Base-by-base conservation (phyloP, 1,284 basidiomycete genomes). In the Kalmanozyma brasiliensis region DNA sequence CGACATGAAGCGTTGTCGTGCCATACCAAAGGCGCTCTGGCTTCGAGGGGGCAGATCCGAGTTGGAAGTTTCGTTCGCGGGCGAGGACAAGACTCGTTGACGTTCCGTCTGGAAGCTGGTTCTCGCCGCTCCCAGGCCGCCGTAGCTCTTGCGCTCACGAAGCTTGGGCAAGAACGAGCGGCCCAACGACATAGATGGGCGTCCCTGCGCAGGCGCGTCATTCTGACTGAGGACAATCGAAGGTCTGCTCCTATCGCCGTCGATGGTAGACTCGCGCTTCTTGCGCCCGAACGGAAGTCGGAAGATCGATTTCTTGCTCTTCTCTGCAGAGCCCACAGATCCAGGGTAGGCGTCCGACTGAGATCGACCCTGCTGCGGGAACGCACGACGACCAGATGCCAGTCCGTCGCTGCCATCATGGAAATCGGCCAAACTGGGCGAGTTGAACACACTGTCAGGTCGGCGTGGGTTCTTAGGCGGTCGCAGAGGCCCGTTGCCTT, bases 21-120 rank as follows among this genome's bases (percentile, higher is more conserved):
- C 53, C 61, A 68, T 73, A 5, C 70, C 70, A 16, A 75, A 61
- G 7, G 73, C 70, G 38, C 66, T 71, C 33, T 75, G 73, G 48
- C 68, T 70, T 17, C 73, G 60, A 6, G 69, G 62, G 11, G 73
- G 68, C 19, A 45, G 10, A 0, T 14, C 34, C 3, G 32, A 49
- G 16, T 23, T 20, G 35, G 34, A 9, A 10, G 40, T 17, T 2
- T 61, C 61, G 38, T 44, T 40, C 16, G 59, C 40, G 8, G 61
- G 68, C 14, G 66, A 67, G 1, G 66, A 70, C 2, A 73, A 37
- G 1, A 67, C 71, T 7, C 73, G 44, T 37, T 57, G 62, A 23
- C 73, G 55, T 38, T 72, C 72, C 19, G 33, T 41, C 30, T 49
- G 49, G 34, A 68, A 65, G 44, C 67, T 59, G 13, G 47, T 4